Base-by-base conservation (phyloP, 768 basidiomycete species). In the Leccinum imitatum region DNA sequence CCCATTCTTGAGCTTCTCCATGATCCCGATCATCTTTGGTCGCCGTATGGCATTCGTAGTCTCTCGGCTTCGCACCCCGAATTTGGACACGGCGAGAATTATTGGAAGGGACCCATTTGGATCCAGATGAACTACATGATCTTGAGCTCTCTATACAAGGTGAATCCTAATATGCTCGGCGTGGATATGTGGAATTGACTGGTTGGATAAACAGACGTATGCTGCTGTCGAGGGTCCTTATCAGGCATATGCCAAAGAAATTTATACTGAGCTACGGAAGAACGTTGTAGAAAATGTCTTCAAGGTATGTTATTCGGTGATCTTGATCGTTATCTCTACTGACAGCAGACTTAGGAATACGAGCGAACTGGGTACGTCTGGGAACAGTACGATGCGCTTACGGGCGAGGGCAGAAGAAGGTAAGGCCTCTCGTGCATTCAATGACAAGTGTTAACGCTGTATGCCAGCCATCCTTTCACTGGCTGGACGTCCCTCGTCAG, bases 51-150 rank as follows among this genome's bases (percentile, higher is more conserved):
- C 27, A 77, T 98, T 37, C 88, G 95, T 30, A 95, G 93, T 63
- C 76, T 98, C 56, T 93, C 91, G 7, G 86, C 83, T n/a, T 84
- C 86, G 19, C 93, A 98, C 69, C 85, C 89, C n/a, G 84, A 91
- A 53, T 98, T 94, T 67, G 95, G 95, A 14, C 77, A 84, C 66
- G 96, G 90, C 51, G 95, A 98, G 75, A 92, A 98, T 76, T 98
- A 98, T 74, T 98, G 95, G 95, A 89, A 89, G 67, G 95, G 96
- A 1, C 92, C 95, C 3, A 90, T 98, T 53, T 98, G 95, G 95
- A 83, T 97, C 39, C 95, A 93, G 73, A 95, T 98, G 90, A 98
- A 98, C 75, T 98, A 94, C 70, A 81, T 98, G 61, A 87, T 89
- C 15, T 78, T 98, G 54, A 80, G 84, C 27, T 84, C 93, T 13